These are phyloP conservation scores for Schizosaccharomyces japonicus DNA, from an alignment of 805 yeast genomes.

Conservation along the genomic window DNA sequence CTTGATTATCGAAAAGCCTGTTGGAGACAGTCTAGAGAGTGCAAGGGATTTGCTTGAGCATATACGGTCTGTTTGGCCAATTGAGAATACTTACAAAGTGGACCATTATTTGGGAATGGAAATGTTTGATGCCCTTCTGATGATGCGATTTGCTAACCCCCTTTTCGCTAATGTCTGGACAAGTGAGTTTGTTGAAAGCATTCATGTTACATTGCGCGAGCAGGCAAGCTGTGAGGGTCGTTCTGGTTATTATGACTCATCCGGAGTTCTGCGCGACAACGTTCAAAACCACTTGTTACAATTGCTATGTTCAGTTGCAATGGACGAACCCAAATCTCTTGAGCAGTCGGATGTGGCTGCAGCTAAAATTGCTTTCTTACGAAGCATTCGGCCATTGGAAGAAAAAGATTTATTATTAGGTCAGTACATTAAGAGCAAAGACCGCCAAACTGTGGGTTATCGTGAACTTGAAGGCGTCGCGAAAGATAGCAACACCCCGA, in stretches of 20 bases:
- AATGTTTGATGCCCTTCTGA: slow-evolving; percentile 81
- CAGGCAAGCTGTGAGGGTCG: slow-evolving; percentile 96
- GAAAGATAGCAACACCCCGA: slow-evolving; percentile 60
- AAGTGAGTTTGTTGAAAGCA: slow-evolving; percentile 46
- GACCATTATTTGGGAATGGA: slow-evolving; percentile 96
- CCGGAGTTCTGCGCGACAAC: slow-evolving; percentile 91
- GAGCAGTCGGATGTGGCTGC: slow-evolving; percentile 86
- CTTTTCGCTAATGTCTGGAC: slow-evolving; percentile 74
- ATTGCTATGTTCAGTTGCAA: slow-evolving; percentile 68
- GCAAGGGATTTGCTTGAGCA: slow-evolving; percentile 52
- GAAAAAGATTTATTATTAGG: slow-evolving; percentile 52
- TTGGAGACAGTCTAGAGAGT: slow-evolving; percentile 71
- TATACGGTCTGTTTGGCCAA: slow-evolving; percentile 68
- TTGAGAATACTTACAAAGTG: slow-evolving; percentile 79
- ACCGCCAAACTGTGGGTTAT: slow-evolving; percentile 77
- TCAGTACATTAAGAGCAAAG: slow-evolving; percentile 64
- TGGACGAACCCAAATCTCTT: slow-evolving; percentile 91
- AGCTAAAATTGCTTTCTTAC: slow-evolving; percentile 80
- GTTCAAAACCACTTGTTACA: slow-evolving; percentile 95
- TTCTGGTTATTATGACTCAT: slow-evolving; percentile 88
- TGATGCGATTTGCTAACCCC: slow-evolving; percentile 75
- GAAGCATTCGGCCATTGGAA: slow-evolving; percentile 51
- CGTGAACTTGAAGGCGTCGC: slow-evolving; percentile 78
- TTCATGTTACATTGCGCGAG: slow-evolving; percentile 86
- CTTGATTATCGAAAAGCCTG: slow-evolving; percentile 87